Base-by-base conservation (phyloP, 1,284 basidiomycete species). In the Sphaerobolus stellatus region DNA sequence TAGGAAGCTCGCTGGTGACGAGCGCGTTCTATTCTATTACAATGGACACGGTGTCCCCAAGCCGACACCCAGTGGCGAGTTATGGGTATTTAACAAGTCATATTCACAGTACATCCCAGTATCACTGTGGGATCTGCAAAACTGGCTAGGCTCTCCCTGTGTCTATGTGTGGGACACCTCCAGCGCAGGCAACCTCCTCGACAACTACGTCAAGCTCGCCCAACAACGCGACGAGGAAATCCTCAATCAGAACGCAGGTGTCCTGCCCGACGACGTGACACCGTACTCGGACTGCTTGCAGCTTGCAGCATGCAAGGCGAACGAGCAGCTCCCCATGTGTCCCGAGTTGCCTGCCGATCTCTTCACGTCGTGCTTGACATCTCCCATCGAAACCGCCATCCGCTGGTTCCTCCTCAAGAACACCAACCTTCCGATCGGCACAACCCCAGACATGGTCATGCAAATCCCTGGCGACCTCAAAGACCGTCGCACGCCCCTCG, bases 81-180 rank as follows among this genome's bases (percentile, higher is more conserved):
- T 99, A 52, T 99, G 96, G 96, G 96, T 97, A 56, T 99, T 99
- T 77, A 99, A 99, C 72, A 83, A 89, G 66, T 92, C 86, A 59
- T 99, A 99, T 71, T 98, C 97, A 0, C 97, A 99, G 71, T 99
- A 99, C 69, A 98, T 99, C 56, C 96, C 96, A 0, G 91, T 99
- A 22, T 95, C 93, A 6, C 76, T 98, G 44, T 91, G 91, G 69
- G 95, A 98, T 64, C 78, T 98, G 11, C 94, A 97, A 68, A 83
- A 80, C 40, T 97, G 94, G 93, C 73, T 95, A 1, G 91, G 91
- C 4, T 93, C 93, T 2, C 96, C 97, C 1, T 95, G 92, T 52
- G 94, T 99, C 53, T 99, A 96, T 67, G 93, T 99, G 52, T 99
- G 96, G 96, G 96, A 99, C 68, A 98, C 96, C 67, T 97, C 94